These are phyloP conservation scores for Paramecium pentaurelia DNA, from an alignment of 73 alveolate species.

Conservation along the genomic window DNA sequence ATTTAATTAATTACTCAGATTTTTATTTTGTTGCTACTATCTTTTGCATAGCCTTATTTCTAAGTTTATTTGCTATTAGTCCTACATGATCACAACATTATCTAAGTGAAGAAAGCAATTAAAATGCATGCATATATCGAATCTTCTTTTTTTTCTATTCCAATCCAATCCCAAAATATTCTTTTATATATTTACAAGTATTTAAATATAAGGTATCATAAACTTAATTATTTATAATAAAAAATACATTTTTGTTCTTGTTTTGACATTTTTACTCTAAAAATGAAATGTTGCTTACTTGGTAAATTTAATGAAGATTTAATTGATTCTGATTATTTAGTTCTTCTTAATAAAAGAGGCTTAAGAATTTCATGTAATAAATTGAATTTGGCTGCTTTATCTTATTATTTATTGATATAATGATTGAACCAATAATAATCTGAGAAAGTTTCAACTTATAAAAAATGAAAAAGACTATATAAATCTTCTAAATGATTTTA, in stretches of 20 bases:
- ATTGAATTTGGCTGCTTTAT: background rate
- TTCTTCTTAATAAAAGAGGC: constrained; percentile 51
- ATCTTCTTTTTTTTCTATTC: background rate
- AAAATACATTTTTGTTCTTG: background rate
- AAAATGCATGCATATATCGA: background rate
- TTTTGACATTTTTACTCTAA: background rate
- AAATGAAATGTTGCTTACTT: background rate
- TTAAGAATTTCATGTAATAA: constrained; percentile 2
- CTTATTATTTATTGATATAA: constrained; percentile 44
- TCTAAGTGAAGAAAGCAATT: background rate
- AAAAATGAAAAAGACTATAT: constrained; percentile 45
- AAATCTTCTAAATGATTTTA: constrained; percentile 52
- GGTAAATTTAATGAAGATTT: constrained; percentile 31
- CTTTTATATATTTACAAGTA: background rate
- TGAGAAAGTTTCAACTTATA: constrained; percentile 45
- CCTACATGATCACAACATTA: constrained; percentile 6
- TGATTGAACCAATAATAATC: constrained; percentile 53
- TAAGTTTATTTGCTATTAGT: background rate
- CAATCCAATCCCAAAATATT: background rate
- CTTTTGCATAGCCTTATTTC: background rate
- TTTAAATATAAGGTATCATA: background rate
- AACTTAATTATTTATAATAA: background rate
- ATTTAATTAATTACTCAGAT: background rate
- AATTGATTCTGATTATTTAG: background rate
- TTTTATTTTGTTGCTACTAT: background rate